Base-by-base conservation (phyloP, 257 asterid genomes). In the Gardenia jasminoides region DNA sequence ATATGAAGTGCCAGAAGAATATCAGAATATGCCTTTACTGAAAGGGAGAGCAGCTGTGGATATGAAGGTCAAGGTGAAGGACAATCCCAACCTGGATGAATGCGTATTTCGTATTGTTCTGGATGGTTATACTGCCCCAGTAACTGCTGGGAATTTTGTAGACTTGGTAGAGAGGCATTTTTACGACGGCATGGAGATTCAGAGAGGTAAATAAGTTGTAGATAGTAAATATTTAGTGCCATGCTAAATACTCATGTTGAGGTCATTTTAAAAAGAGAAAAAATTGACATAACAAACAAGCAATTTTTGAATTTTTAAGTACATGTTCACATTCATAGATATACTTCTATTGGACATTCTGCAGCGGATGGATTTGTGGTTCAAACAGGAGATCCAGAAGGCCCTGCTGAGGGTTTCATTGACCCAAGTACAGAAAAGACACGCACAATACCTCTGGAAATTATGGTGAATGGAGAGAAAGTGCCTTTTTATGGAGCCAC, bases 321-420 rank as follows among this genome's bases (percentile, higher is more conserved):
- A 39, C 20, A 10, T 67, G 46, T 64, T 17, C 11, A 31, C 39
- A 73, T 24, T 52, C 75, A 52, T 26, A 54, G 26, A 77, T 79
- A 76, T 77, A 81, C 80, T 86, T 72, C 52, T 76, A 50, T 46
- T 87, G 82, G 82, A 83, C 76, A 72, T 79, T 91, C 67, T 88
- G 64, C 81, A 96, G 99, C 99, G 77, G 99, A 96, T 83, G 99
- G 99, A 47, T 96, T 96, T 84, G 99, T 96, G 7, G 98, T 96
- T 69, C 99, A 96, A 90, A 96, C 98, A 8, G 99, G 99, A 77
- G 98, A 96, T 83, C 99, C 99, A n/a, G 97, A 92, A 79, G 99
- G 99, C 48, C 99, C 99, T 0, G 97, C 98, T 8, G 99, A 96
- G 82, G 99, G 99, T 65, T 96, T 96, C 83, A 88, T 96, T 64